Base-by-base conservation (phyloP, 2,329 filamentous ascomycete genomes). In the Lizonia empirigonia region DNA sequence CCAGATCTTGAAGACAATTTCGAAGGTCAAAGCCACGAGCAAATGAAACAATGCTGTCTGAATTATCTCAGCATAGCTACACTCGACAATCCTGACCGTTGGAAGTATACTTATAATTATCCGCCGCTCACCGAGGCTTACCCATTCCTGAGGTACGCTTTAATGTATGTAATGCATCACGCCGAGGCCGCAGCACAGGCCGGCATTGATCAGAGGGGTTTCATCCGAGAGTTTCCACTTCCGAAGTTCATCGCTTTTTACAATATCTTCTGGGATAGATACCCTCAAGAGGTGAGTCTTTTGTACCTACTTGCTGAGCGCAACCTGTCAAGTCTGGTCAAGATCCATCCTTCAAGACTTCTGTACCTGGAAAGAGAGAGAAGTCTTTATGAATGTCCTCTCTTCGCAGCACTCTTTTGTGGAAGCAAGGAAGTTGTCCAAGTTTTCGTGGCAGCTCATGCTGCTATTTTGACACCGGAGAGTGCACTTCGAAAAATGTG, bases 1-100 rank as follows among this genome's bases (percentile, higher is more conserved):
- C 63, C 74, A 4, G 68, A 74, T 1, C 49, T 72, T 27, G 53
- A 42, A n/a, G 51, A 40, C 3, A 69, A 74, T 22, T 65, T 75
- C 16, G 45, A 67, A 22, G 63, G 68, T 0, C 44, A 56, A 29
- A 71, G 77, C 38, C 73, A 83, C 32, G 74, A 81, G 1, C 60
- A 44, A 15, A 61, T 82, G 5, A 53, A 55, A 18, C 49, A 65
- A 27, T 77, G 74, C 46, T 83, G 80, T 52, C 41, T 66, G 2
- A 47, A 42, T 1, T 78, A 82, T 49, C 52, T 82, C 2, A 59
- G 36, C 13, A 37, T 32, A 1, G 26, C 36, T 9, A 15, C 40
- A 1, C 13, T n/a, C n/a, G n/a, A n/a, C n/a, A n/a, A n/a, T n/a
- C n/a, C n/a, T n/a, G n/a, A n/a, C n/a, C n/a, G n/a, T n/a, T n/a